Evolutionary conservation across 73 alveolate genomes (phyloP), one percentile per base, ranked within the genome.

Genomic region (Paramecium primaurelia): DNA sequence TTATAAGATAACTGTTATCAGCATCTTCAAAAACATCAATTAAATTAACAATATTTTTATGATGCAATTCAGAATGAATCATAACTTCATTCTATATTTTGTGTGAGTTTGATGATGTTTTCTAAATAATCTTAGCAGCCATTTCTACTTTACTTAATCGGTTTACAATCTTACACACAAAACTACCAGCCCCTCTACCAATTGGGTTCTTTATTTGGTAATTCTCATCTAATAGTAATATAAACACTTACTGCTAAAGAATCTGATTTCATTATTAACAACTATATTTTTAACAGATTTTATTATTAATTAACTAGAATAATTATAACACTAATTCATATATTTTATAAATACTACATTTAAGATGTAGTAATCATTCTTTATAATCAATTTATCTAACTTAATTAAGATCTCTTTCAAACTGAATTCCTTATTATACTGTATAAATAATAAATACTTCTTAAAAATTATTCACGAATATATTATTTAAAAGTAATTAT

Each of bases 141-240:
- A 59, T 34, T 18, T 89, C 94, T 22, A 45, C 40, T 26, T 89
- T 89, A 0, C 88, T 89, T 32, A 59, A 9, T 4, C 86, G 59
- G 58, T 77, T 71, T 40, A 47, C 45, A 37, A 89, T 83, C 49
- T 71, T 68, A 45, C 86, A 77, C 59, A 89, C 94, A 49, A 89
- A 89, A 38, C 92, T 71, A 44, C 94, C 94, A 47, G 94, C 94
- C 16, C 94, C 94, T 40, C 94, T 40, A 26, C 94, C 94, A 5
- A 89, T 89, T 20, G 94, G 94, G 75, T 89, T 77, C 49, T 77
- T 71, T 22, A 89, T 89, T 25, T 71, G 86, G 90, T 89, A 89
- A 89, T 89, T 83, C 94, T 89, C 69, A 18, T 4, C 69, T 54
- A 69, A 30, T 73, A 36, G 34, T 73, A 40, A 36, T 37, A 64